phyloP scores from a whole-genome alignment of 2,329 filamentous ascomycete genomes.

The Epichloe baconii region DNA sequence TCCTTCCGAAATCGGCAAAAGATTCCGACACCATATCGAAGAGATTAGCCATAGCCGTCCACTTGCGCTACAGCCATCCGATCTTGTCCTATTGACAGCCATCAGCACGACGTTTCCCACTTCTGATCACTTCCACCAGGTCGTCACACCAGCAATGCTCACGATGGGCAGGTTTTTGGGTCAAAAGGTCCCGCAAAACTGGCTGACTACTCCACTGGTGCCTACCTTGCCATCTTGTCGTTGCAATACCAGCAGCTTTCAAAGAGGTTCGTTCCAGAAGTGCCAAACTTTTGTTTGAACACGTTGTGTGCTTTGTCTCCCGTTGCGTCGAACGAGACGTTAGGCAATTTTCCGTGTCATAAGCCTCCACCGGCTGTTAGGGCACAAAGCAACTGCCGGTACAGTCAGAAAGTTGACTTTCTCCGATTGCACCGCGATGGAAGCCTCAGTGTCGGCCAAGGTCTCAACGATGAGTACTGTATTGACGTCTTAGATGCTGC shows the following conservation, averaged over 20 bases:
- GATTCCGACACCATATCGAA: conserved; percentile 62
- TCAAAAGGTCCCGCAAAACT: conserved; percentile 55
- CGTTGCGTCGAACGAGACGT: conserved; percentile 27
- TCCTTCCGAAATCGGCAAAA: conserved; percentile 61
- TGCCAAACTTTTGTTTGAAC: conserved; percentile 69
- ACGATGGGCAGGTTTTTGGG: conserved; percentile 75
- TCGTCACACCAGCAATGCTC: conserved; percentile 80
- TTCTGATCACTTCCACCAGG: conserved; percentile 93
- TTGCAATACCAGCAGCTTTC: conserved; percentile 74
- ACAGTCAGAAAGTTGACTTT: conserved; percentile 42
- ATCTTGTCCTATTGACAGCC: conserved; percentile 72
- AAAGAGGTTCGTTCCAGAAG: conserved; percentile 81
- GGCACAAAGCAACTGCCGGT: conserved; percentile 28
- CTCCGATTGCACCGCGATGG: conserved; percentile 37
- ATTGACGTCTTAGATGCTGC: conserved; percentile 52
- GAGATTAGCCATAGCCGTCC: conserved; percentile 37
- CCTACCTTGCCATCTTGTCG: conserved; percentile 65
- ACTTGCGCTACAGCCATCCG: conserved; percentile 47
- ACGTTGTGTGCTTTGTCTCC: conserved; percentile 58
- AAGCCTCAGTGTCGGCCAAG: conserved; percentile 31
- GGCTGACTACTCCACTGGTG: conserved; percentile 57
- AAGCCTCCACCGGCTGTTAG: conserved; percentile 38
- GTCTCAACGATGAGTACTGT: conserved; percentile 49
- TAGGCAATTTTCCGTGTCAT: conserved; percentile 50
- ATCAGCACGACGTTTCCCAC: conserved; percentile 81